phyloP scores from a whole-genome alignment of 306 rosid genomes.

The Ammopiptanthus mongolicus region DNA sequence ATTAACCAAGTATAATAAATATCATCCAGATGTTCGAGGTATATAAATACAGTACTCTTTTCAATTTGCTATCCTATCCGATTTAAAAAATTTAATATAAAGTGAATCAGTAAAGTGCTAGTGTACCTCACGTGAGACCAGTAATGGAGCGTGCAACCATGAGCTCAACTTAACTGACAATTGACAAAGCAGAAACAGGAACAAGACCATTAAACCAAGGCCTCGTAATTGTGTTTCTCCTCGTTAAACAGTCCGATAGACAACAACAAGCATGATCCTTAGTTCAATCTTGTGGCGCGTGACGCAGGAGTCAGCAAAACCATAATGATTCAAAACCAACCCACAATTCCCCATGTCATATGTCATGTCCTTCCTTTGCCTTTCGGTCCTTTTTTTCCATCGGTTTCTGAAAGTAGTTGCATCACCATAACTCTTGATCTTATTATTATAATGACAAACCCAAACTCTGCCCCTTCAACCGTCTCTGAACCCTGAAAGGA shows the following conservation, averaged over 20 bases:
- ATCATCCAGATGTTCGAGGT: too few species aligned
- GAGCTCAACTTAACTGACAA: too few species aligned
- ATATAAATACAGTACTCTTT: too few species aligned
- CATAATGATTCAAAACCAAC: constrained; percentile 7
- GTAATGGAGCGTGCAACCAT: too few species aligned
- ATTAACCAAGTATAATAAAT: too few species aligned
- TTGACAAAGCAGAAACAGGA: not conserved
- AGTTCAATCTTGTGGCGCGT: constrained; percentile 24
- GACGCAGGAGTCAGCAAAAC: not conserved
- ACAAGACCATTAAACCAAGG: too few species aligned
- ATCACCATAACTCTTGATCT: not conserved
- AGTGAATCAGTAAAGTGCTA: too few species aligned
- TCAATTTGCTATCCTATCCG: too few species aligned
- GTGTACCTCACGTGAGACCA: too few species aligned
- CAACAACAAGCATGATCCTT: not conserved
- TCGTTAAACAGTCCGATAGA: not conserved
- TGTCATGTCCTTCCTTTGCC: not conserved
- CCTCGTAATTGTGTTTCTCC: not conserved
- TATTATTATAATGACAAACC: not conserved
- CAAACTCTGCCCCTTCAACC: not conserved
- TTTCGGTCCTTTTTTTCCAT: not conserved
- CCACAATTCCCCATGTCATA: constrained; percentile 19
- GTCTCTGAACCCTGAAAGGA: not conserved
- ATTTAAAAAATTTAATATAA: too few species aligned
- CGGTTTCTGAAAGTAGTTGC: constrained; percentile 2